phyloP scores from a whole-genome alignment of 2,329 filamentous ascomycete genomes.

The Fusarium miscanthi region DNA sequence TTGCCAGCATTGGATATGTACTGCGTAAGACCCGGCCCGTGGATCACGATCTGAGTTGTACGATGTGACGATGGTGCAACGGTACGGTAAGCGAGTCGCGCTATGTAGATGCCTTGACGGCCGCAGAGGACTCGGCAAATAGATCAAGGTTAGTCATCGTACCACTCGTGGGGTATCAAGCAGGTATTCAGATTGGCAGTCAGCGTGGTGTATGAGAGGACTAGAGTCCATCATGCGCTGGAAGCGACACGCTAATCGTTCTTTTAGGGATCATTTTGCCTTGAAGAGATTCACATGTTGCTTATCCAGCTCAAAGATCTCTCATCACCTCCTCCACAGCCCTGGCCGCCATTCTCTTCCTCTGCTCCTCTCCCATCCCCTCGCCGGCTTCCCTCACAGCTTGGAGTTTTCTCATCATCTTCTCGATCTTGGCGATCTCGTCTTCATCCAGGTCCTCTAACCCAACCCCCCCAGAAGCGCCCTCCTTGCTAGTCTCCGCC shows the following conservation, averaged over 20 bases:
- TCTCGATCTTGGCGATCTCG: conserved; percentile 69
- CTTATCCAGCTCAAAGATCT: conserved; percentile 55
- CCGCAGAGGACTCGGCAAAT: conserved; percentile 2
- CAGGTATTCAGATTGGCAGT: not conserved
- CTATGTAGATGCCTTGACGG: not conserved
- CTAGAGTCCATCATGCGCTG: not conserved
- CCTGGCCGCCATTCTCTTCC: conserved; percentile 68
- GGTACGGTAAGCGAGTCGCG: conserved; percentile 20
- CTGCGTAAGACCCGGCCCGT: conserved; percentile 1
- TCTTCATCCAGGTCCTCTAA: conserved; percentile 59
- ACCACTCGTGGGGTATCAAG: not conserved
- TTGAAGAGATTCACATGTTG: not conserved
- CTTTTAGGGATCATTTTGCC: not conserved
- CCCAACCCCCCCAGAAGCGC: conserved; percentile 37
- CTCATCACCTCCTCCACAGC: conserved; percentile 74
- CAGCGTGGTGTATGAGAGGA: not conserved
- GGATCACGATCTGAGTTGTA: conserved; percentile 23
- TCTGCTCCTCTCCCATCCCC: conserved; percentile 69
- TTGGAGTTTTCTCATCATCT: conserved; percentile 73
- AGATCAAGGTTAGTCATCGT: not conserved
- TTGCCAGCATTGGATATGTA: conserved; percentile 12
- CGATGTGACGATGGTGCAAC: conserved; percentile 30
- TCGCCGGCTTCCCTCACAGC: conserved; percentile 69
- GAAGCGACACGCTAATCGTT: not conserved
- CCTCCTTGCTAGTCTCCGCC: conserved; percentile 23